Base-by-base conservation (phyloP, 371 early-diverging fungal species). In the Zychaea mexicana region DNA sequence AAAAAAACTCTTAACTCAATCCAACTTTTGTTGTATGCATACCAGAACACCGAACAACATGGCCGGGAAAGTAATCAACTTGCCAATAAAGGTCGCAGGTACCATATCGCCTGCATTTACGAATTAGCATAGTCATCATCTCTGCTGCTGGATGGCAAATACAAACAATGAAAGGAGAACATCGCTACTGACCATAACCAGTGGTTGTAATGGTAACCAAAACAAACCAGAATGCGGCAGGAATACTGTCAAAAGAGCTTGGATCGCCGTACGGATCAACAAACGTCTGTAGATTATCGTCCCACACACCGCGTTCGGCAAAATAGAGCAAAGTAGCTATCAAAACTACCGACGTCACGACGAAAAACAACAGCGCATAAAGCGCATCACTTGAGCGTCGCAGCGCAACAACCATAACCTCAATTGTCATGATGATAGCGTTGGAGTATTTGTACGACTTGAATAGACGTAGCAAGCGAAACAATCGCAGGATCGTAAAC, bases 201-300 rank as follows among this genome's bases (percentile, higher is more conserved):
- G 94, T 93, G 3, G 94, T 94, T 3, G 94, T 93, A 62, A 94
- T 85, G 9, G 94, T 93, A 27, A 91, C 93, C 55, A 91, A 78
- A 8, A 90, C 88, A 73, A 87, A 94, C 91, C 92, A 94, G 63
- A 91, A 89, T 0, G 92, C 85, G 9, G 92, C 88, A 3, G 94
- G 94, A 55, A 94, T 93, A 66, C 90, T 90, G 69, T 90, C 91
- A 59, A 94, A 94, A 45, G 81, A 82, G 81, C 88, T 88, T 59
- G 84, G 86, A 26, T 81, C 76, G 60, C 90, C 92, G 27, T 79
- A 74, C 3, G 77, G 65, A 12, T 80, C 81, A 21, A 93, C 78
- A 69, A 93, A 94, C n/a, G 84, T 83, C 55, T 89, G 79, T 31
- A 88, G 68, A 6, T 80, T 89, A 10, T 85, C 86, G 63, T 92